Evolutionary conservation across 805 yeast genomes (phyloP).

Genomic region (Suhomyces vadensis): DNA sequence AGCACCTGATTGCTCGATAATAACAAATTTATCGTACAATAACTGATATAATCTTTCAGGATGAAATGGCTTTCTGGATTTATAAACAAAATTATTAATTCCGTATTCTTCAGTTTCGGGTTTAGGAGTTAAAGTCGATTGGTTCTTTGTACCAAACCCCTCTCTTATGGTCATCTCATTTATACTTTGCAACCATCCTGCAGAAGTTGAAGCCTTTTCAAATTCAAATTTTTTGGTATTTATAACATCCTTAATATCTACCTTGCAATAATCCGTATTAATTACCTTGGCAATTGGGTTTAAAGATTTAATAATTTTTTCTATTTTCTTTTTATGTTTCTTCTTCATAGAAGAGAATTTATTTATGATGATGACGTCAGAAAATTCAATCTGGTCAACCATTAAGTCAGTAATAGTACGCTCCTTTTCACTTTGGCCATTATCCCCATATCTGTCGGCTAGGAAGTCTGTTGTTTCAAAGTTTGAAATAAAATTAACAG

Average conservation of each 20-base stretch:
- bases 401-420: slow-evolving; percentile 46
- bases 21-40: slow-evolving; percentile 36
- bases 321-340: slow-evolving; percentile 27
- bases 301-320: slow-evolving; percentile 32
- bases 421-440: slow-evolving; percentile 43
- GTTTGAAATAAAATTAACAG: slow-evolving; percentile 41
- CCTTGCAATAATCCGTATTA: slow-evolving; percentile 36
- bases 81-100: slow-evolving; percentile 44
- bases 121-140: slow-evolving; percentile 33
- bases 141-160: slow-evolving; percentile 25
- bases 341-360: slow-evolving; percentile 32
- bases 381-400: slow-evolving; percentile 49
- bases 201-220: slow-evolving; percentile 43
- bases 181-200: slow-evolving; percentile 47
- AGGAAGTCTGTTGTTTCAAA: slow-evolving; percentile 46
- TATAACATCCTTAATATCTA: slow-evolving; percentile 35
- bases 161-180: slow-evolving; percentile 38
- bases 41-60: slow-evolving; percentile 42
- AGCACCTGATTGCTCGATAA: slow-evolving; percentile 21
- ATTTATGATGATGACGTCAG: slow-evolving; percentile 46
- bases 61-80: slow-evolving; percentile 45
- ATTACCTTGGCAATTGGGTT: slow-evolving; percentile 46
- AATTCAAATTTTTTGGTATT: slow-evolving; percentile 40
- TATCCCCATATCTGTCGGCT: slow-evolving; percentile 41
- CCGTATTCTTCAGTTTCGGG: slow-evolving; percentile 51